Conservation (phyloP, 208 protist species). For the Trypanosoma avium region DNA sequence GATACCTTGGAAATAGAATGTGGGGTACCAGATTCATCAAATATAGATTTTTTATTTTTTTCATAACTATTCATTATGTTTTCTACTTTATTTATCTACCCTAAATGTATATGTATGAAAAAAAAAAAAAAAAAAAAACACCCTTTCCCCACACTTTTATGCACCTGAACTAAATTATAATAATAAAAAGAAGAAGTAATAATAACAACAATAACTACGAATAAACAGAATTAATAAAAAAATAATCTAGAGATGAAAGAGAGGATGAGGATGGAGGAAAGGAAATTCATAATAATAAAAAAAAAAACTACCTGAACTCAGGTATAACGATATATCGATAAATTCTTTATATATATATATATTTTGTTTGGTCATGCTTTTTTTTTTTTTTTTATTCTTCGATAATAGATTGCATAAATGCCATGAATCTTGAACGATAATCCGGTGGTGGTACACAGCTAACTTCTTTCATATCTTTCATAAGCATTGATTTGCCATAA, state of each 20-base stretch:
- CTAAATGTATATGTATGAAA: no score
- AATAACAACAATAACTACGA: neutral
- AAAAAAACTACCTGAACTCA: neutral
- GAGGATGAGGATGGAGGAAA: slow-evolving; percentile 18
- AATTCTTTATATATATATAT: neutral
- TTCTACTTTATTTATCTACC: no score
- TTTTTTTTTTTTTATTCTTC: neutral
- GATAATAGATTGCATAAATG: slow-evolving; percentile 25
- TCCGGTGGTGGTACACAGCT: slow-evolving; percentile 32
- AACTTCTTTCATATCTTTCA: slow-evolving; percentile 26
- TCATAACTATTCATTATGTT: no score
- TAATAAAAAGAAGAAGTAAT: no score
- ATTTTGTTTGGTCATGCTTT: neutral
- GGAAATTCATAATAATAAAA: neutral
- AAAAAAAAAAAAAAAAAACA: no score
- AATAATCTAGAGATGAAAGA: neutral
- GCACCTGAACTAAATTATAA: no score
- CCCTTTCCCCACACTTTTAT: no score
- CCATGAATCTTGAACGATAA: slow-evolving; percentile 29
- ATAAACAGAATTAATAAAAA: slow-evolving; percentile 13
- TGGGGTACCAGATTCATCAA: no score
- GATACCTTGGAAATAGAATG: no score
- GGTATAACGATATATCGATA: neutral
- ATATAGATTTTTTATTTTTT: no score
- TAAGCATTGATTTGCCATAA: slow-evolving; percentile 28